Evolutionary conservation across 2,329 filamentous ascomycete species (phyloP).

Genomic region (Amauroascus niger): DNA sequence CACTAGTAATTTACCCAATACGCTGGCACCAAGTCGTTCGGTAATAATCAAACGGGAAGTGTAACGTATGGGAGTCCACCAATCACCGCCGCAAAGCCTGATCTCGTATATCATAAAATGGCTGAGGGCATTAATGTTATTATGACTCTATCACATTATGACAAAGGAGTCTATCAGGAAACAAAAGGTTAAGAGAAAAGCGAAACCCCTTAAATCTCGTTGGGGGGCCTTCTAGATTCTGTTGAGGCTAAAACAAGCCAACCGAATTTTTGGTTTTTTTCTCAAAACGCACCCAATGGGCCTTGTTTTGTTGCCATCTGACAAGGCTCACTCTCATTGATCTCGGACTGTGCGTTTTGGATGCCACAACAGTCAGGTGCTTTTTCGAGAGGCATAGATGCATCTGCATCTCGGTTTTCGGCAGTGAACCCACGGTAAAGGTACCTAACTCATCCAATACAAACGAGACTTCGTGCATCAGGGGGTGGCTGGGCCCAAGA

Average conservation of each 20-base stretch:
- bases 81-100: background rate
- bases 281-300: too few species aligned
- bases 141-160: background rate
- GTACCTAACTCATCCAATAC: background rate
- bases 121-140: background rate
- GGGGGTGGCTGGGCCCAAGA: constrained; percentile 5
- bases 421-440: constrained; percentile 1
- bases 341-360: background rate
- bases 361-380: background rate
- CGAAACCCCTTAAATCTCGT: background rate
- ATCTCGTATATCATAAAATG: background rate
- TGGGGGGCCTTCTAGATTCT: background rate
- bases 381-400: too few species aligned
- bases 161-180: background rate
- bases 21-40: background rate
- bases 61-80: background rate
- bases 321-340: background rate
- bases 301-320: background rate
- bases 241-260: background rate
- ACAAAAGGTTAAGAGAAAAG: background rate
- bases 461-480: background rate
- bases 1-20: background rate
- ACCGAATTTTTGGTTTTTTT: too few species aligned
- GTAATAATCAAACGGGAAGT: background rate
- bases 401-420: background rate